phyloP scores from a whole-genome alignment of 2,329 filamentous ascomycete species.

The Fusarium avenaceum region DNA sequence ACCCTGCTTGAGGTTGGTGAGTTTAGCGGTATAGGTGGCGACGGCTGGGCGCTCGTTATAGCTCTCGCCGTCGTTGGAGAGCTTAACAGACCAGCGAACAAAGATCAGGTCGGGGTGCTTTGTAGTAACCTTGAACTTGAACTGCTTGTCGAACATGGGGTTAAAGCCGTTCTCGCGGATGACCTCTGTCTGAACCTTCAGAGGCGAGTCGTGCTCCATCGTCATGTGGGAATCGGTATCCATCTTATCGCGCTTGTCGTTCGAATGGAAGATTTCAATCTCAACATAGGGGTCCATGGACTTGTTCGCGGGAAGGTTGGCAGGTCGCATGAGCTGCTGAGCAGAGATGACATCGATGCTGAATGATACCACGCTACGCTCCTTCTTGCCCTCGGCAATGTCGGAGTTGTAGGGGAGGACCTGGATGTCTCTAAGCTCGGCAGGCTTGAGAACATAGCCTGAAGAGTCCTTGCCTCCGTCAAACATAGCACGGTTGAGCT shows the following conservation, averaged over 20 bases:
- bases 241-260: conserved; percentile 91
- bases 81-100: conserved; percentile 91
- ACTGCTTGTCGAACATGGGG: conserved; percentile 84
- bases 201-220: conserved; percentile 68
- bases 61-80: conserved; percentile 81
- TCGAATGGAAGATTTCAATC: conserved; percentile 93
- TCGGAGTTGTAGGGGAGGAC: conserved; percentile 65
- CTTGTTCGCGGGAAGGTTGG: conserved; percentile 76
- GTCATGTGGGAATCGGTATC: conserved; percentile 73
- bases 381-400: conserved; percentile 74
- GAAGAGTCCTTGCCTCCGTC: conserved; percentile 86
- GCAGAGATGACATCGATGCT: conserved; percentile 91
- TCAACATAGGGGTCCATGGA: conserved; percentile 94
- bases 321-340: conserved; percentile 90
- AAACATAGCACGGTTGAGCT: conserved; percentile 98
- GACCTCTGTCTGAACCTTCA: conserved; percentile 83
- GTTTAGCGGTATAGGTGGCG: conserved; percentile 92
- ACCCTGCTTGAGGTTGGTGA: conserved; percentile 88
- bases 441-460: conserved; percentile 94
- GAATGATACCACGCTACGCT: conserved; percentile 86
- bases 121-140: conserved; percentile 87
- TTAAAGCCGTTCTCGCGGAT: conserved; percentile 93
- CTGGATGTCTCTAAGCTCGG: conserved; percentile 81
- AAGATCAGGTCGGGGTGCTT: conserved; percentile 95
- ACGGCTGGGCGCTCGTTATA: conserved; percentile 73